Evolutionary conservation across 345 rosid species (phyloP).

Genomic region (Laguncularia racemosa): DNA sequence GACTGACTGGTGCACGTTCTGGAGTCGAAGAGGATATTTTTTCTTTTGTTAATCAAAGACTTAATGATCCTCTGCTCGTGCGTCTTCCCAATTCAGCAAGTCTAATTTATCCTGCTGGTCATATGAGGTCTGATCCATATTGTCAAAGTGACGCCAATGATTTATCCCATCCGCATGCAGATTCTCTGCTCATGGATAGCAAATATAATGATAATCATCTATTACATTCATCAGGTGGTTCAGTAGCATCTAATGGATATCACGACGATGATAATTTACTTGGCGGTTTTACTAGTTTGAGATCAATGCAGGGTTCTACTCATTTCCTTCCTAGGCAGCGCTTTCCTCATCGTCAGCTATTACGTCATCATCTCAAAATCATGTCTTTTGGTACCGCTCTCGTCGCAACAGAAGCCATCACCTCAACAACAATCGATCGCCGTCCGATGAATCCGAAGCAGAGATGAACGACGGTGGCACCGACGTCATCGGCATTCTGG

Average conservation of each 20-base stretch:
- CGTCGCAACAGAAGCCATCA: too few species aligned
- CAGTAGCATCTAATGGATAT: constrained; percentile 27
- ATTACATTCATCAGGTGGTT: constrained; percentile 14
- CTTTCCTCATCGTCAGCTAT: too few species aligned
- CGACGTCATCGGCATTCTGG: too few species aligned
- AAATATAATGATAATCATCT: constrained; percentile 14
- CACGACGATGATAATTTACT: constrained; percentile 5
- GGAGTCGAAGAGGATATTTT: constrained; percentile 34
- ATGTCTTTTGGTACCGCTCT: too few species aligned
- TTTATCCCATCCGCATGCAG: constrained; percentile 10
- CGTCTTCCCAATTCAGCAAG: constrained; percentile 18
- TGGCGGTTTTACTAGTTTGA: constrained; percentile 15
- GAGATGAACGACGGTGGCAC: too few species aligned
- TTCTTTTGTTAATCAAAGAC: constrained; percentile 30
- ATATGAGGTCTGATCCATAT: constrained; percentile 22
- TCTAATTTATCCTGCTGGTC: constrained; percentile 10
- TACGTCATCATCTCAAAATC: too few species aligned
- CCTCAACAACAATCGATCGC: too few species aligned
- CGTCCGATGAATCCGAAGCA: too few species aligned
- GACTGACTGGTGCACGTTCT: background rate
- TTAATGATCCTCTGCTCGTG: constrained; percentile 31
- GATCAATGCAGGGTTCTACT: constrained; percentile 10
- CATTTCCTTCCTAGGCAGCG: constrained; percentile 10
- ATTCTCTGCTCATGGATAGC: constrained; percentile 13
- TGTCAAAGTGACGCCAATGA: constrained; percentile 6